Percentiles rank a stretch among this genome's conserved stretches.
These are phyloP conservation scores for Desmodesmus armatus DNA, from an alignment of 139 green algal species.

Conservation along the genomic window DNA sequence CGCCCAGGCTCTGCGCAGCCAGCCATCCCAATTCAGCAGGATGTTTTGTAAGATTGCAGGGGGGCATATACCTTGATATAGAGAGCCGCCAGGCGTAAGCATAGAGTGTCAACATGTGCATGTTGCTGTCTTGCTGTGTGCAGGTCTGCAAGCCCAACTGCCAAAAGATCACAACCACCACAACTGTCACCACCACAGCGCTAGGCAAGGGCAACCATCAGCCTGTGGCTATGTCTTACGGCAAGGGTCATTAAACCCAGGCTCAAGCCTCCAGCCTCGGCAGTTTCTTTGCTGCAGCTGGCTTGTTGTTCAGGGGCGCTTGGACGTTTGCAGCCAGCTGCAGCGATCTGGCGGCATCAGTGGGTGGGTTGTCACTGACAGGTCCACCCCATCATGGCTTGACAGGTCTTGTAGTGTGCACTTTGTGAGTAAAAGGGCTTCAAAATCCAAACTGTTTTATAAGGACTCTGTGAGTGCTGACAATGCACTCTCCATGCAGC, in stretches of 20 bases:
- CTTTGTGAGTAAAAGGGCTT: too few relatives aligned
- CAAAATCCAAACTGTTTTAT: too few relatives aligned
- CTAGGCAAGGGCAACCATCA: neutral
- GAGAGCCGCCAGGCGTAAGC: neutral
- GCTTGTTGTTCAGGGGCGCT: too few relatives aligned
- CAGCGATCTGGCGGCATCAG: too few relatives aligned
- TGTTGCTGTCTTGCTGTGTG: neutral
- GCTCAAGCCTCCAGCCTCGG: too few relatives aligned
- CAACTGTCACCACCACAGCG: slow-evolving; percentile 1
- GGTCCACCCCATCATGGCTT: too few relatives aligned
- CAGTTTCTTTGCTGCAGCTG: too few relatives aligned
- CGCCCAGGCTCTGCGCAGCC: neutral
- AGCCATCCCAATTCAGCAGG: neutral
- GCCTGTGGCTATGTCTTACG: neutral
- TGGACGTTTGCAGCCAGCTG: too few relatives aligned
- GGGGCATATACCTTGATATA: neutral
- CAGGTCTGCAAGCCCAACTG: slow-evolving; percentile 40
- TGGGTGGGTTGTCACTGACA: too few relatives aligned
- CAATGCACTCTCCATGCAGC: too few relatives aligned
- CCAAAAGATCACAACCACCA: slow-evolving; percentile 19
- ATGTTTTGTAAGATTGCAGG: neutral
- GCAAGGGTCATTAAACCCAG: slow-evolving; percentile 21
- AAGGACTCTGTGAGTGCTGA: too few relatives aligned
- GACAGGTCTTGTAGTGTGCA: too few relatives aligned
- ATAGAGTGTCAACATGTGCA: neutral